Conservation (phyloP, 169 alveolate genomes). For the Eimeria tenella region DNA sequence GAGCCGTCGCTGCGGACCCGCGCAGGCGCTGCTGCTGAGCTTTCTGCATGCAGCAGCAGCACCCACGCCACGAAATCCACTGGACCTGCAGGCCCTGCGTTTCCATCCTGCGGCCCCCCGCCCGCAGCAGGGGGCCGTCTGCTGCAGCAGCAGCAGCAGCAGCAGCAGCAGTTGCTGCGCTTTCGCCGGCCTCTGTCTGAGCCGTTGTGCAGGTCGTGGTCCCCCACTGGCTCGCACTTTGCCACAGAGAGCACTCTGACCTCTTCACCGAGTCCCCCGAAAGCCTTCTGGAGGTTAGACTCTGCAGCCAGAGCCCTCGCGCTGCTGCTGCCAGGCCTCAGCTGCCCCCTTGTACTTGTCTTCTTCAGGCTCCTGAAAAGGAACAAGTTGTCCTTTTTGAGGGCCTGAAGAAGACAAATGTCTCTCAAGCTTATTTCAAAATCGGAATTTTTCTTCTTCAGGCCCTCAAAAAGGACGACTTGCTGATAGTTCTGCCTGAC, state of each 20-base stretch:
- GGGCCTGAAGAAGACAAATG: not conserved
- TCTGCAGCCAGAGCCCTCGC: not conserved
- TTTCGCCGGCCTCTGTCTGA: not conserved
- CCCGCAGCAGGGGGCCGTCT: too few species aligned
- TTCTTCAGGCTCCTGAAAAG: not conserved
- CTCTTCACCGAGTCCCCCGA: slow-evolving; percentile 40
- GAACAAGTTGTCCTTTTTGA: too few species aligned
- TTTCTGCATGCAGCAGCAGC: not conserved
- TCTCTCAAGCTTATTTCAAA: too few species aligned
- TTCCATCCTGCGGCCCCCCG: too few species aligned
- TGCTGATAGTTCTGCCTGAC: slow-evolving; percentile 67
- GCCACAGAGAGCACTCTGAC: not conserved
- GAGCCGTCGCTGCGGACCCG: too few species aligned
- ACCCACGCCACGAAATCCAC: not conserved
- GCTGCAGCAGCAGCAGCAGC: too few species aligned
- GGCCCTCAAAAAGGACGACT: slow-evolving; percentile 56
- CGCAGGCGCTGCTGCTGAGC: not conserved
- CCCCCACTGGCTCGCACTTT: slow-evolving; percentile 50
- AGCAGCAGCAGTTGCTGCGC: too few species aligned
- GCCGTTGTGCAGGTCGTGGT: slow-evolving; percentile 44
- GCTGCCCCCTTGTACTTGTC: not conserved
- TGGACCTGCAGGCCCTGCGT: too few species aligned
- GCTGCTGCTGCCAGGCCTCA: too few species aligned
- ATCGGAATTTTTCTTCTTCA: not conserved
- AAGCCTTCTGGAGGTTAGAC: slow-evolving; percentile 15